Evolutionary conservation across 371 early-diverging fungal species (phyloP), one percentile per base, ranked within the genome.

Genomic region (Chytridiales sp.): DNA sequence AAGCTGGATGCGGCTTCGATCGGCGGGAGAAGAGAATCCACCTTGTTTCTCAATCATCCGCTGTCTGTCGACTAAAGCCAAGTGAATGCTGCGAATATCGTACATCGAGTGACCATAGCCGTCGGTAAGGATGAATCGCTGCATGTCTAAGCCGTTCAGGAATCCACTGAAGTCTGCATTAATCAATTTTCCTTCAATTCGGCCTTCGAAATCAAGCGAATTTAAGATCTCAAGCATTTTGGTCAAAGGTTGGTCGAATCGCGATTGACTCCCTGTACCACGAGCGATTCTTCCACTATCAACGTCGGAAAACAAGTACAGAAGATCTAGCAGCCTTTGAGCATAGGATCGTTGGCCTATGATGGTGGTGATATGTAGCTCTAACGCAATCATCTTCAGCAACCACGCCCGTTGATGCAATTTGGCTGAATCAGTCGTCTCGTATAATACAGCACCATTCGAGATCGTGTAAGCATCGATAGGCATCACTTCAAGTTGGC

Each of bases 401-500:
- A 93, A 73, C 93, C 93, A 94, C 3, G 93, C 85, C n/a, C 91
- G 87, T 60, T 91, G 91, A 60, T 91, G 87, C 30, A 94, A 75
- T 63, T 86, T 85, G 30, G 78, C 55, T 34, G 58, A 6, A 24
- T 48, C 29, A 22, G 36, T 51, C 9, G 31, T 6, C 6, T 57
- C 34, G 13, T 21, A 29, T 1, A 32, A 6, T 21, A 2, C 42
- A 21, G 35, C 59, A 8, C 3, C 1, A 31, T 36, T 40, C 24
- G 22, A 38, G 13, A 11, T 26, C 31, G 32, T 38, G 17, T 49
- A 34, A 2, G 31, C 38, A 3, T 27, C 57, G 0, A 67, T 61
- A n/a, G 77, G 69, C 73, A 78, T 64, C 13, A 59, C 55, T 38
- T 62, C 47, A 27, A 78, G 32, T 60, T 78, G 81, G 8, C 52